These are phyloP conservation scores for Recurvomyces mirabilis DNA, from an alignment of 495 filamentous ascomycete genomes.

Conservation along the genomic window DNA sequence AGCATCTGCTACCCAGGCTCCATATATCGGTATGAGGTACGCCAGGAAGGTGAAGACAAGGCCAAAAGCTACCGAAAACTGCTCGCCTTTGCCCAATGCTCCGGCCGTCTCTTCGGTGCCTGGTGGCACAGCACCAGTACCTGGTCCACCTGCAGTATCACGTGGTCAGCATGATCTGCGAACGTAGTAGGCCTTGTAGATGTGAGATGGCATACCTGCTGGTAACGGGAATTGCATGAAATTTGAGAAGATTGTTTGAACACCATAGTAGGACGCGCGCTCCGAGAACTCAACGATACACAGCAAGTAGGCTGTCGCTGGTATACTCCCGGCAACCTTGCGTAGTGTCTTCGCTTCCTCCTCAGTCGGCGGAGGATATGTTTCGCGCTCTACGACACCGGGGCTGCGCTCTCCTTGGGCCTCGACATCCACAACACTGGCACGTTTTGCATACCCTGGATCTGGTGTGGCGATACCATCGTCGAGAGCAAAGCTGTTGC, in stretches of 20 bases:
- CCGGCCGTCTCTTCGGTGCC: conserved; percentile 46
- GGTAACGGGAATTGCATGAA: conserved; percentile 29
- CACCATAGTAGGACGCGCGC: conserved; percentile 60
- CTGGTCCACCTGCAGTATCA: conserved; percentile 51
- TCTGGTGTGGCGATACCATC: conserved; percentile 13
- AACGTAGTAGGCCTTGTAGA: too few species aligned
- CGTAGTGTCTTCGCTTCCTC: conserved; percentile 43
- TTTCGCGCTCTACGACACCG: conserved; percentile 37
- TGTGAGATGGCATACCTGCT: too few species aligned
- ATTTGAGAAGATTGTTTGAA: conserved; percentile 47
- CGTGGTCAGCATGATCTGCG: too few species aligned
- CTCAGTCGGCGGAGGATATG: conserved; percentile 47
- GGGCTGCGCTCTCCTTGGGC: conserved; percentile 45
- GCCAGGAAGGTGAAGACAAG: conserved; percentile 50
- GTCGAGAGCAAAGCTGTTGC: conserved; percentile 21
- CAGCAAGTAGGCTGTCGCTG: conserved; percentile 47
- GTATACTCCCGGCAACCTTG: conserved; percentile 45
- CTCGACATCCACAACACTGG: conserved; percentile 40
- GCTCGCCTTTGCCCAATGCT: conserved; percentile 47
- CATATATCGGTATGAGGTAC: conserved; percentile 41
- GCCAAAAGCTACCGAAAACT: conserved; percentile 46
- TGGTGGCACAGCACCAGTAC: conserved; percentile 46
- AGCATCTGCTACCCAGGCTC: conserved; percentile 52
- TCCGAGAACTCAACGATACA: conserved; percentile 54
- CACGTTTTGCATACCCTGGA: conserved; percentile 30